Evolutionary conservation across 108 stramenopile genomes (phyloP).

Genomic region (Fistulifera solaris): DNA sequence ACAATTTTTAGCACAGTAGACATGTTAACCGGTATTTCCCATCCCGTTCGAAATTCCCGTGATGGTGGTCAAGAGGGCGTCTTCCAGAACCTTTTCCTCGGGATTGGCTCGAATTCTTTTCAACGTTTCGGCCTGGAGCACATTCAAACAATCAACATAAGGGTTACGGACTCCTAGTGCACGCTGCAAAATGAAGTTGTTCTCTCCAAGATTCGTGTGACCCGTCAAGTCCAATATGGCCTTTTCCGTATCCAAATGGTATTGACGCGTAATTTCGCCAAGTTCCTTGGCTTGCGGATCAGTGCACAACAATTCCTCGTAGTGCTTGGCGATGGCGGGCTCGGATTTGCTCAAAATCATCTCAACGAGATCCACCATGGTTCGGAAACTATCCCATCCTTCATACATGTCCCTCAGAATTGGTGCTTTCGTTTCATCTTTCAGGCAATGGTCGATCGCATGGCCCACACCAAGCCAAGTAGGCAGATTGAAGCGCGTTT

Average conservation of each 20-base stretch:
- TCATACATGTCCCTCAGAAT: conserved; percentile 80
- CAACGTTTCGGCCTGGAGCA: conserved; percentile 90
- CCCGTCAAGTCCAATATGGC: conserved; percentile 77
- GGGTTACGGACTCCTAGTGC: conserved; percentile 83
- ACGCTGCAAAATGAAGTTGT: conserved; percentile 66
- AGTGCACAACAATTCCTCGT: conserved; percentile 78
- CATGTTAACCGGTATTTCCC: conserved; percentile 93
- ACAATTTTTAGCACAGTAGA: too few relatives aligned
- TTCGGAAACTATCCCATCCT: conserved; percentile 86
- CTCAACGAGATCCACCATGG: conserved; percentile 90
- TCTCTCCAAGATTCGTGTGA: conserved; percentile 52
- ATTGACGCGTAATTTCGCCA: conserved; percentile 61
- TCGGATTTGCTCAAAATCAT: conserved; percentile 94
- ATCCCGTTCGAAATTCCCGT: conserved; percentile 96
- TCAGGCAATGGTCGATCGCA: conserved; percentile 54
- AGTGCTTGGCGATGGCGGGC: conserved; percentile 79
- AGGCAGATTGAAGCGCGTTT: conserved; percentile 89
- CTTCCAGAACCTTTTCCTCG: conserved; percentile 65
- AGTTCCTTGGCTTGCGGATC: conserved; percentile 63
- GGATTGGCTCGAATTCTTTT: conserved; percentile 64
- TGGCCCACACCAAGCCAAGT: conserved; percentile 96
- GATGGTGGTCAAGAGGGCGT: conserved; percentile 89
- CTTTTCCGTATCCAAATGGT: conserved; percentile 58
- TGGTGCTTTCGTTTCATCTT: conserved; percentile 23
- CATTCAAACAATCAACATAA: conserved; percentile 93